Base-by-base conservation (phyloP, 2,329 filamentous ascomycete genomes). In the Fusarium lyarnte region DNA sequence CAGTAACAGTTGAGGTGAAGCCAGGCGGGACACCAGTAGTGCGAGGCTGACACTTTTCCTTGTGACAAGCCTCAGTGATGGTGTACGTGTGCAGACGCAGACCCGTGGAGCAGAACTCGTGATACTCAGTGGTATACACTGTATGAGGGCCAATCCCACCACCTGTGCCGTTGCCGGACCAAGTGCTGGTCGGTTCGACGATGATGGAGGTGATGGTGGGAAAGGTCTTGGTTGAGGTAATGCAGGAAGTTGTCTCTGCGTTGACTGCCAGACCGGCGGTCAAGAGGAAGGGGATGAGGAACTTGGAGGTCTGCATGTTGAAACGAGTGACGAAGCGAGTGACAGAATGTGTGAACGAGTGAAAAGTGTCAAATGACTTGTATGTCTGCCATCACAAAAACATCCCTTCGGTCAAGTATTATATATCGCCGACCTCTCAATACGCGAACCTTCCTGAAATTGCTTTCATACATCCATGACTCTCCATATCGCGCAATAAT, bases 11-110 rank as follows among this genome's bases (percentile, higher is more conserved):
- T 33, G 52, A 31, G 16, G 52, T 55, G 3, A 55, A 55, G 0
- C 52, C 36, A 3, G 36, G 17, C 9, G 36, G 52, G 16, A 43
- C 52, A 23, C 52, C 52, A 43, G 52, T 55, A 8, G 27, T 43
- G 36, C n/a, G 52, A 55, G 52, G 38, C 21, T 43, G 36, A 9
- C 52, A 55, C 38, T 23, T 43, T 33, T 19, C 25, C 36, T 43
- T 6, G 16, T 55, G 36, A 4, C 52, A 55, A 5, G 27, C 14
- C 6, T 43, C 38, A 5, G 52, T 43, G 38, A 55, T 33, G 36
- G 52, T 54, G 52, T 54, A 54, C 36, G 36, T 54, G 16, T 54
- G 52, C 36, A 54, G 21, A 21, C 52, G 36, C 16, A 54, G 36
- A 25, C 52, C 52, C 1, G 52, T 54, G 27, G 52, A 54, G 36